Evolutionary conservation across 352 stramenopile genomes (phyloP).

Genomic region (Stramenopiles sp.): DNA sequence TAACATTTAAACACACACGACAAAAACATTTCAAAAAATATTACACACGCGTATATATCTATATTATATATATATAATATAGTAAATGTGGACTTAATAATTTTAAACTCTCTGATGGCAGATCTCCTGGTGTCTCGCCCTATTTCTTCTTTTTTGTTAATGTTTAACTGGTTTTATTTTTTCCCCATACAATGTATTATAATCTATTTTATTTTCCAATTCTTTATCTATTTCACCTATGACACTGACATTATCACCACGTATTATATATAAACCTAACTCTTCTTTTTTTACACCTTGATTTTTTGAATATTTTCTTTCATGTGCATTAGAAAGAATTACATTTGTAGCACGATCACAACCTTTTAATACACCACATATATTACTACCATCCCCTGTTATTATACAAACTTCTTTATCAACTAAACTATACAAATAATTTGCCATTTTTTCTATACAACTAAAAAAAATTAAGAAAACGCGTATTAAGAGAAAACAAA

Average conservation of each 20-base stretch:
- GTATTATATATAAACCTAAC: slow-evolving; percentile 73
- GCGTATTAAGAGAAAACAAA: slow-evolving; percentile 11
- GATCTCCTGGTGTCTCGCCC: too few species aligned
- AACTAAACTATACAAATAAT: not conserved
- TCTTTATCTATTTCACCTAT: slow-evolving; percentile 58
- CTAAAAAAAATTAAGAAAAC: too few species aligned
- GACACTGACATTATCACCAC: slow-evolving; percentile 72
- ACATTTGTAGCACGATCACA: slow-evolving; percentile 81
- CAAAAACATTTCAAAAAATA: too few species aligned
- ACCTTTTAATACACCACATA: slow-evolving; percentile 54
- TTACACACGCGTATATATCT: too few species aligned
- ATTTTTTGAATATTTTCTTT: slow-evolving; percentile 69
- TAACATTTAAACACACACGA: too few species aligned
- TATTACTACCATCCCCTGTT: not conserved
- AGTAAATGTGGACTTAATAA: too few species aligned
- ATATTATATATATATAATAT: too few species aligned
- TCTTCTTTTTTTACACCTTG: slow-evolving; percentile 61
- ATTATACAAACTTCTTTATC: not conserved
- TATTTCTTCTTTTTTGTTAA: slow-evolving; percentile 40
- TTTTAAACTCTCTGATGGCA: too few species aligned
- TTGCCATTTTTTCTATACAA: too few species aligned
- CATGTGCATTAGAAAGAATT: slow-evolving; percentile 70
- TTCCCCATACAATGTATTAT: slow-evolving; percentile 52
- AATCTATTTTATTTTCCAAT: slow-evolving; percentile 61
- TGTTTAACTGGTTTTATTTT: slow-evolving; percentile 70